Conservation (phyloP, 148 eudicot species). For the Vaccinium macrocarpon region DNA sequence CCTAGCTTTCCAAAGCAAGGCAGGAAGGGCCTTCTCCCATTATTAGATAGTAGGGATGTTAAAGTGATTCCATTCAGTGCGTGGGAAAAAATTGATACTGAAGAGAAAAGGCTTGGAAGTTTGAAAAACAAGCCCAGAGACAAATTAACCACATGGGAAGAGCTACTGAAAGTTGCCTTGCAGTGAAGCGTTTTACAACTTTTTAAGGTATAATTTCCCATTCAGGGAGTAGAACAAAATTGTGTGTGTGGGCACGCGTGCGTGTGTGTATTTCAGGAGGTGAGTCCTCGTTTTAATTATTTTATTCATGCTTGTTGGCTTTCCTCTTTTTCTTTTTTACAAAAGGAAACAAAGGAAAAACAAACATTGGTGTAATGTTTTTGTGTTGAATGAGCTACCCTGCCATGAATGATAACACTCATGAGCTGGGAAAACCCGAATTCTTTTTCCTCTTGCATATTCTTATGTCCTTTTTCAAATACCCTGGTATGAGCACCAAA, state of each 20-base stretch:
- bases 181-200: conserved; percentile 15
- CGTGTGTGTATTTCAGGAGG: background rate
- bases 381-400: too few relatives aligned
- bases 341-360: too few relatives aligned
- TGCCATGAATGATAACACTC: too few relatives aligned
- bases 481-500: too few relatives aligned
- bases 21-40: conserved; percentile 65
- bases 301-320: conserved; percentile 5
- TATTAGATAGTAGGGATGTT: conserved; percentile 55
- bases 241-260: background rate
- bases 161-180: conserved; percentile 59
- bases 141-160: conserved; percentile 65
- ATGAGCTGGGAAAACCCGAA: too few relatives aligned
- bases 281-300: background rate
- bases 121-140: conserved; percentile 71
- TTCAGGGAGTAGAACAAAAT: background rate
- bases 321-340: background rate
- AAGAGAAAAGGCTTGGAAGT: conserved; percentile 72
- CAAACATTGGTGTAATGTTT: too few relatives aligned
- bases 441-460: too few relatives aligned
- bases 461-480: too few relatives aligned
- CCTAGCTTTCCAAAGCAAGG: conserved; percentile 65
- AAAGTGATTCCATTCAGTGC: conserved; percentile 55
- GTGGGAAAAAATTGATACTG: conserved; percentile 81
- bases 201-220: background rate